These are phyloP conservation scores for Termitomyces sp. DNA, from an alignment of 768 basidiomycete species.

Conservation along the genomic window DNA sequence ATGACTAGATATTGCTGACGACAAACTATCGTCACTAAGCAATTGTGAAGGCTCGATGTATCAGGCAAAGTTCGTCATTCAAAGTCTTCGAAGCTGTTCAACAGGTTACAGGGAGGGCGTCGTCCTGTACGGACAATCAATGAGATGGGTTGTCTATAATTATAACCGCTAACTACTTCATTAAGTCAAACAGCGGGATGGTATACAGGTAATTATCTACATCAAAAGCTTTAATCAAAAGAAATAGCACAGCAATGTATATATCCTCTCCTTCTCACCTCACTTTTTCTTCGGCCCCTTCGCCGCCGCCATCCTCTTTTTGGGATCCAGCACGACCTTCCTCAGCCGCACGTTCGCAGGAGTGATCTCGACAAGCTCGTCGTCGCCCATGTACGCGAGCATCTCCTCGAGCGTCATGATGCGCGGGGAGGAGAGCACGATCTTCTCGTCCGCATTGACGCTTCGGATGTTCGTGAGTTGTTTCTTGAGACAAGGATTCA, in stretches of 20 bases:
- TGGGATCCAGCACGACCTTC: slow-evolving; percentile 23
- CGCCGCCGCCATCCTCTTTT: neutral
- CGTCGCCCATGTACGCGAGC: slow-evolving; percentile 44
- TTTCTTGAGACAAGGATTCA: slow-evolving; percentile 44
- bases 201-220: neutral
- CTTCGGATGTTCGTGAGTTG: slow-evolving; percentile 45
- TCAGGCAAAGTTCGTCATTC: no score
- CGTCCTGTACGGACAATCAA: neutral
- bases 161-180: neutral
- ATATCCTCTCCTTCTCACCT: neutral
- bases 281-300: neutral
- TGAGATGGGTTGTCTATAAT: neutral
- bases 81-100: no score
- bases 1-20: no score
- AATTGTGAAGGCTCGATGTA: no score
- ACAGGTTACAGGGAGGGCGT: no score
- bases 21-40: no score
- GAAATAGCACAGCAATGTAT: neutral
- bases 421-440: slow-evolving; percentile 37
- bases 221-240: neutral
- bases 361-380: slow-evolving; percentile 44
- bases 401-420: slow-evolving; percentile 41
- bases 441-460: slow-evolving; percentile 44
- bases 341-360: slow-evolving; percentile 35
- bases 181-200: neutral